phyloP scores from a whole-genome alignment of 1,139 yeast genomes.

The Yamadazyma kanchanaburiensis region DNA sequence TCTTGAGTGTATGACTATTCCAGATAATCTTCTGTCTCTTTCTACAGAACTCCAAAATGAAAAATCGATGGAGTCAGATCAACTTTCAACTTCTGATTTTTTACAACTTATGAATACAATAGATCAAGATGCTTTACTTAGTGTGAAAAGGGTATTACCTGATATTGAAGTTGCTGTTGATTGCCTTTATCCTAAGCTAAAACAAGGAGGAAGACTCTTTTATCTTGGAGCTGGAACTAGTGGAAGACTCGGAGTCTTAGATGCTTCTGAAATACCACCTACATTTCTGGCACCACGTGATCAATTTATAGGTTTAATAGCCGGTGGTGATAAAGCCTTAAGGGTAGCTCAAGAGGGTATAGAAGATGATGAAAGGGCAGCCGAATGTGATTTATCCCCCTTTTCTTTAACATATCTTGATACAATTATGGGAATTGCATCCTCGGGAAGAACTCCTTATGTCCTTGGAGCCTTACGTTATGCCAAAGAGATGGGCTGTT shows the following conservation, averaged over 20 bases:
- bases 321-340: slow-evolving; percentile 25
- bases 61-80: slow-evolving; percentile 4
- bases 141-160: slow-evolving; percentile 11
- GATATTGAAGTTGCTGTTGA: slow-evolving; percentile 19
- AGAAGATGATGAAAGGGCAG: slow-evolving; percentile 15
- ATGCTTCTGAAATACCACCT: slow-evolving; percentile 26
- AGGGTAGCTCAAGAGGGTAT: slow-evolving; percentile 22
- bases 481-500: slow-evolving; percentile 5
- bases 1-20: too few species aligned
- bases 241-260: slow-evolving; percentile 20
- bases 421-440: slow-evolving; percentile 8
- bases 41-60: slow-evolving; percentile 7
- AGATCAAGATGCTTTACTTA: slow-evolving; percentile 15
- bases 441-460: slow-evolving; percentile 10
- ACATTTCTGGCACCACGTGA: slow-evolving; percentile 21
- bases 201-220: slow-evolving; percentile 19
- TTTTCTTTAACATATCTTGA: slow-evolving; percentile 6
- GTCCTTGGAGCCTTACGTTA: slow-evolving; percentile 8
- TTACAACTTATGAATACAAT: slow-evolving; percentile 17
- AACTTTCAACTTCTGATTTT: slow-evolving; percentile 9
- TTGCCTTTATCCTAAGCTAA: slow-evolving; percentile 16
- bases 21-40: too few species aligned
- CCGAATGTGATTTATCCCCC: slow-evolving; percentile 6
- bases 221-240: slow-evolving; percentile 26
- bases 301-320: slow-evolving; percentile 23